phyloP scores from a whole-genome alignment of 257 asterid genomes.

The Henckelia pumila region DNA sequence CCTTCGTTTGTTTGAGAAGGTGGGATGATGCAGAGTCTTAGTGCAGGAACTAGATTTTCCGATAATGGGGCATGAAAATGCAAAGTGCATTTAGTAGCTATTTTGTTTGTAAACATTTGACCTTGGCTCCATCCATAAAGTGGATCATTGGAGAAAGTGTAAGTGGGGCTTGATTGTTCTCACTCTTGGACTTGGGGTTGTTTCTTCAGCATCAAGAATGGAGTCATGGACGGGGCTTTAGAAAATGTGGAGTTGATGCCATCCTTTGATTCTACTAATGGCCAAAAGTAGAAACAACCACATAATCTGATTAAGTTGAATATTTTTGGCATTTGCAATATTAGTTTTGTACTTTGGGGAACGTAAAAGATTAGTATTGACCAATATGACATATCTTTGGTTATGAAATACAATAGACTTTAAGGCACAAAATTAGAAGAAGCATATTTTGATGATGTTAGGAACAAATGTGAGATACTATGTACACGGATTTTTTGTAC shows the following conservation, averaged over 20 bases:
- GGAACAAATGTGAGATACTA: background rate
- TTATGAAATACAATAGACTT: background rate
- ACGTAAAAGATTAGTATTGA: background rate
- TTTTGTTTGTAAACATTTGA: background rate
- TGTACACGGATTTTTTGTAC: background rate
- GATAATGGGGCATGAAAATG: too few relatives aligned
- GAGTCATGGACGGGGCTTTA: background rate
- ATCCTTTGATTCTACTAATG: background rate
- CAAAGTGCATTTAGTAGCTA: background rate
- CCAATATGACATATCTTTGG: background rate
- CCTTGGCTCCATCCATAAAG: background rate
- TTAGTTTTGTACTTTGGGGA: background rate
- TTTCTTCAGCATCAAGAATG: background rate
- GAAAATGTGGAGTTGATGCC: background rate
- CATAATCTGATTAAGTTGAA: background rate
- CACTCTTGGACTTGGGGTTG: background rate
- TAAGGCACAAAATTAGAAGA: background rate
- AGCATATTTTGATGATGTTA: too few relatives aligned
- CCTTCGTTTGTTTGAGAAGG: background rate
- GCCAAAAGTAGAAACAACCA: background rate
- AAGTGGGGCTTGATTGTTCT: background rate
- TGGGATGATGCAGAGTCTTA: background rate
- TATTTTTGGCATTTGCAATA: background rate
- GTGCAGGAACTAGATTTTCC: too few relatives aligned
- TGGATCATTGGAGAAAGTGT: background rate